Base-by-base conservation (phyloP, 1,139 yeast genomes). In the Yamadazyma triangularis region DNA sequence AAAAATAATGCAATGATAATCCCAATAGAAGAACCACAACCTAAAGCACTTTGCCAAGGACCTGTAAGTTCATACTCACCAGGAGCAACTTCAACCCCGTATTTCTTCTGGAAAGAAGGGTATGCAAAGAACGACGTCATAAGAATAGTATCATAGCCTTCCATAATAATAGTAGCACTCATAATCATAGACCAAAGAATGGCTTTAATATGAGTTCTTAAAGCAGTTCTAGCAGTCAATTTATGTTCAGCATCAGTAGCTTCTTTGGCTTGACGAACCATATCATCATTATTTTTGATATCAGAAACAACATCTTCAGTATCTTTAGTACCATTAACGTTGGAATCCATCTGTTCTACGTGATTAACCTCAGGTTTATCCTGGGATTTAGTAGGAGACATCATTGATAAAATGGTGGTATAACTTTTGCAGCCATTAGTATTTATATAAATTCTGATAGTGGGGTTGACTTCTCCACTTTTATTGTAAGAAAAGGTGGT, bases 71-170 rank as follows among this genome's bases (percentile, higher is more conserved):
- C 52, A 38, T 53, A 63, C 4, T 41, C 39, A 9, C 60, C 64
- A n/a, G 51, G 50, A 2, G 53, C 50, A 31, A 37, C 45, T 30
- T 42, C 53, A 5, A 41, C 40, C 13, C 77, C 77, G 36, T 56
- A 71, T 39, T 56, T 56, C 24, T 48, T 41, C 25, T 45, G 45
- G 43, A 71, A 72, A 5, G 64, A 55, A 2, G 65, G 64, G 43
- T 63, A 53, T 2, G 70, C 70, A 44, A 56, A 70, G 46, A 71
- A 60, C 3, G 62, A 53, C 20, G 50, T 41, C 36, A 69, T 48
- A 35, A 70, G 51, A 30, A 50, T 53, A 22, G 57, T 51, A 42
- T 71, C 77, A 43, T 66, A 71, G 20, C 77, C 77, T 36, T 62
- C 71, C 75, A 69, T 69, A 34, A 70, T 47, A 29, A 70, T 54